Conservation (phyloP, 2,329 filamentous ascomycete species). For the Intubia oerlemansii region DNA sequence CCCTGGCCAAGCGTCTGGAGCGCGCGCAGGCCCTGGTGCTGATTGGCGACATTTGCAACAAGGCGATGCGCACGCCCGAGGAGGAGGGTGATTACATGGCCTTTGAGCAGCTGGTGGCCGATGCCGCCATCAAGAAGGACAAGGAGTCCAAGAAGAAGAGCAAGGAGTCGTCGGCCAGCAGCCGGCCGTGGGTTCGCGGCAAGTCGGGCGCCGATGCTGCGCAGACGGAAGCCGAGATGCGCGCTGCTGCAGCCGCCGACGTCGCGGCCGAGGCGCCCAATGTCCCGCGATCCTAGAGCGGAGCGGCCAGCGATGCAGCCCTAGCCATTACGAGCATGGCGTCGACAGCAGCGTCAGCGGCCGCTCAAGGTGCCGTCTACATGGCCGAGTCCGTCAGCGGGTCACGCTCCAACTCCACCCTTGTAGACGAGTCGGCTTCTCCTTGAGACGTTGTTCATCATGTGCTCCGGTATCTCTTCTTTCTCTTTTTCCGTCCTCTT, state of each 20-base stretch:
- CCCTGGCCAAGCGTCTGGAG: slow-evolving; percentile 69
- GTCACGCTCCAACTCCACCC: too few relatives aligned
- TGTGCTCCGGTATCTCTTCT: too few relatives aligned
- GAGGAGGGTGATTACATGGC: slow-evolving; percentile 98
- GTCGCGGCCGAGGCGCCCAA: slow-evolving; percentile 17
- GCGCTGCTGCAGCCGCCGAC: slow-evolving; percentile 8
- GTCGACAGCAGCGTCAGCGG: too few relatives aligned
- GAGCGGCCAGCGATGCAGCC: too few relatives aligned
- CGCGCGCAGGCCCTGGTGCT: slow-evolving; percentile 76
- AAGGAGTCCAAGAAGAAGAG: slow-evolving; percentile 47
- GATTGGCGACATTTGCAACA: slow-evolving; percentile 72
- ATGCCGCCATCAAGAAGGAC: slow-evolving; percentile 89
- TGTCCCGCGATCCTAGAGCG: too few relatives aligned
- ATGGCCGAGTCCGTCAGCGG: too few relatives aligned
- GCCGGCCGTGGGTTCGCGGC: not conserved
- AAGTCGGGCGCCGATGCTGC: not conserved
- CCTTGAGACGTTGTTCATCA: too few relatives aligned
- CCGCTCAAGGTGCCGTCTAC: too few relatives aligned
- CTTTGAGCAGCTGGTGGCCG: slow-evolving; percentile 93
- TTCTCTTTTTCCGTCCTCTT: too few relatives aligned
- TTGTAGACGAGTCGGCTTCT: too few relatives aligned
- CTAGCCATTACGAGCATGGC: too few relatives aligned
- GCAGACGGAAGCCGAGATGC: too few relatives aligned
- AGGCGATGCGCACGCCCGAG: slow-evolving; percentile 71
- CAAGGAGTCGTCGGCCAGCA: slow-evolving; percentile 7